These are phyloP conservation scores for Lentinus brumalis DNA, from an alignment of 768 basidiomycete genomes.

Conservation along the genomic window DNA sequence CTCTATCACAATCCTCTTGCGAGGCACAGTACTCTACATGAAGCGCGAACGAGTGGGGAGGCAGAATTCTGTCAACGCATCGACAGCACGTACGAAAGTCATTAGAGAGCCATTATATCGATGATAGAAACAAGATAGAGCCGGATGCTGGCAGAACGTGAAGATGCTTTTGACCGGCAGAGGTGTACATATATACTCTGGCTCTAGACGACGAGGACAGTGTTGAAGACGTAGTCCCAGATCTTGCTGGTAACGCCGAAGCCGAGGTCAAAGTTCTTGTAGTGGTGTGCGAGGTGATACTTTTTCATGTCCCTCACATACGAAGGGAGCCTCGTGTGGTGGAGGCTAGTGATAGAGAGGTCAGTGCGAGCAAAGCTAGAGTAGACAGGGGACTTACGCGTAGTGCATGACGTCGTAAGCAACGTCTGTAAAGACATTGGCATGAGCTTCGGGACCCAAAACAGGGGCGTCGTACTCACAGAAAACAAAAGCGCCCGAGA, in stretches of 20 bases:
- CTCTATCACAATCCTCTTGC: background rate
- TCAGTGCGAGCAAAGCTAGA: slow-evolving; percentile 33
- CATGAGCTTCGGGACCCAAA: slow-evolving; percentile 12
- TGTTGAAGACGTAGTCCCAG: slow-evolving; percentile 93
- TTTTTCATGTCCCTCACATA: slow-evolving; percentile 94
- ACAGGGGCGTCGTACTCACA: slow-evolving; percentile 47
- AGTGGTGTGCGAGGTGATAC: slow-evolving; percentile 97
- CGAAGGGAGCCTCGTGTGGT: slow-evolving; percentile 82
- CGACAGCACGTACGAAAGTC: background rate
- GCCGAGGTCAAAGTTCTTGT: slow-evolving; percentile 97
- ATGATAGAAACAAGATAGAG: slow-evolving; percentile 4
- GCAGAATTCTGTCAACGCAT: background rate
- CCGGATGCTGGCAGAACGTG: background rate
- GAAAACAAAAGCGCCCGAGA: slow-evolving; percentile 75
- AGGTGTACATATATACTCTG: too few relatives aligned
- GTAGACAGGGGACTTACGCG: slow-evolving; percentile 54
- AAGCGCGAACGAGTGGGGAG: slow-evolving; percentile 5
- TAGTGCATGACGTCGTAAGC: slow-evolving; percentile 93
- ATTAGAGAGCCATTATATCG: slow-evolving; percentile 5
- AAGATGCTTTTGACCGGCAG: background rate
- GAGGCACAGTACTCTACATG: background rate
- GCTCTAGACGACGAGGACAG: slow-evolving; percentile 62
- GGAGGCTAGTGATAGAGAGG: slow-evolving; percentile 49
- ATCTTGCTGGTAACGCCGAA: slow-evolving; percentile 97
- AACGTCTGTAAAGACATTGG: slow-evolving; percentile 50